Percentiles rank a stretch among this genome's conserved stretches.
Conservation (phyloP, 345 rosid genomes). For the Erucastrum elatum region DNA sequence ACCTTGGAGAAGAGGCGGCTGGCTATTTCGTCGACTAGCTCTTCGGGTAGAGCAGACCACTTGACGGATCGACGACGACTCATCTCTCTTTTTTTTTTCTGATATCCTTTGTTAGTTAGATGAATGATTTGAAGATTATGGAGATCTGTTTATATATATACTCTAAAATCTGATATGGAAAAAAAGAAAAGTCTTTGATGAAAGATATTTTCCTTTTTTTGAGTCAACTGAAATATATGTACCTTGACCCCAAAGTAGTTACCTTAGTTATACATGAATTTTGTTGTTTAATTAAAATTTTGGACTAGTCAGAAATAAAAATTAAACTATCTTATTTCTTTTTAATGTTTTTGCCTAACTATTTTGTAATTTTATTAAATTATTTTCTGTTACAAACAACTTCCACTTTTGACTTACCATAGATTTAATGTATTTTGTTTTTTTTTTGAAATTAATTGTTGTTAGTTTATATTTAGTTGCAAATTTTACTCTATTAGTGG, state of each 20-base stretch:
- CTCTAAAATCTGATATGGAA: neutral
- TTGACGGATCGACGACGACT: neutral
- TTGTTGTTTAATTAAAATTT: neutral
- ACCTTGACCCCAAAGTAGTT: neutral
- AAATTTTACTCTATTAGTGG: neutral
- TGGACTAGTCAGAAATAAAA: no score
- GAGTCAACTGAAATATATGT: neutral
- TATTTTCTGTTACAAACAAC: neutral
- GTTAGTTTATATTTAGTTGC: neutral
- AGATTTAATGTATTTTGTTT: neutral
- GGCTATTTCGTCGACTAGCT: neutral
- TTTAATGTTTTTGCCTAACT: neutral
- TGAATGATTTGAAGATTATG: neutral
- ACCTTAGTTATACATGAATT: neutral
- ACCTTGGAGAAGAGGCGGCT: slow-evolving; percentile 22
- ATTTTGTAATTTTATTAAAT: neutral
- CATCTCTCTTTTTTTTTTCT: slow-evolving; percentile 4
- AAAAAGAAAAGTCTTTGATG: neutral
- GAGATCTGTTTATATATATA: neutral
- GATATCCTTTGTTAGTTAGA: neutral
- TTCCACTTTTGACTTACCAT: neutral
- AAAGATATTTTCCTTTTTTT: neutral
- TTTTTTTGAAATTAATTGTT: neutral
- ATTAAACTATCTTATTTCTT: neutral
- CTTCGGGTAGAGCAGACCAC: slow-evolving; percentile 19